Base-by-base conservation (phyloP, 495 filamentous ascomycete species). In the Aspergillus sparsus region DNA sequence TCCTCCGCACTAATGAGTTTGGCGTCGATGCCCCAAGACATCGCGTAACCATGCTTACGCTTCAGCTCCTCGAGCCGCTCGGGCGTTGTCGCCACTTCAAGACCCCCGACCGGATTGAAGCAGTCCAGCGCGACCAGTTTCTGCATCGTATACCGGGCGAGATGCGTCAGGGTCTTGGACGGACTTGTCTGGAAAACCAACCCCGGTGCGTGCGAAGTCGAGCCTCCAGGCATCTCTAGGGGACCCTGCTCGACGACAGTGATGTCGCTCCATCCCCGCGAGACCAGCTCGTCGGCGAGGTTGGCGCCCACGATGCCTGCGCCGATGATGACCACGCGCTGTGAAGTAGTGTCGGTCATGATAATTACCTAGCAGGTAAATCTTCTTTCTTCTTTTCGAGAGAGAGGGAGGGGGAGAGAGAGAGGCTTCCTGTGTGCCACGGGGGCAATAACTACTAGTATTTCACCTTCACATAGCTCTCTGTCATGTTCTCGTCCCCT, bases 171-270 rank as follows among this genome's bases (percentile, higher is more conserved):
- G 5, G 77, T 79, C 62, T 80, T 83, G 4, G 77, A 80, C 0
- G 74, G 60, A 34, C 66, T 76, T 18, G 77, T 82, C 44, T 83
- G 78, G 66, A 82, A 83, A 8, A 83, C 80, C 15, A 82, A 70
- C 11, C 80, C 80, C 0, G 80, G 80, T 8, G 80, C 80, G 44
- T 83, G 80, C 8, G 79, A 82, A 0, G 80, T 82, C 21, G 80
- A 83, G 41, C 80, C 80, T 15, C 80, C 80, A 3, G 80, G 80
- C 72, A 83, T 72, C 51, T 73, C 55, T 35, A 83, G 58, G 21
- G 80, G 80, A 9, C 80, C 80, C 56, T 83, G 80, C 60, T 83
- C 80, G 60, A 83, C 68, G 61, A 83, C 77, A n/a, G 79, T 81
- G 68, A 83, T 79, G 62, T 80, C 63, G 12, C 53, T 72, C 75